Evolutionary conservation across 2,329 filamentous ascomycete genomes (phyloP).

Genomic region (Achaetomium macrosporum): DNA sequence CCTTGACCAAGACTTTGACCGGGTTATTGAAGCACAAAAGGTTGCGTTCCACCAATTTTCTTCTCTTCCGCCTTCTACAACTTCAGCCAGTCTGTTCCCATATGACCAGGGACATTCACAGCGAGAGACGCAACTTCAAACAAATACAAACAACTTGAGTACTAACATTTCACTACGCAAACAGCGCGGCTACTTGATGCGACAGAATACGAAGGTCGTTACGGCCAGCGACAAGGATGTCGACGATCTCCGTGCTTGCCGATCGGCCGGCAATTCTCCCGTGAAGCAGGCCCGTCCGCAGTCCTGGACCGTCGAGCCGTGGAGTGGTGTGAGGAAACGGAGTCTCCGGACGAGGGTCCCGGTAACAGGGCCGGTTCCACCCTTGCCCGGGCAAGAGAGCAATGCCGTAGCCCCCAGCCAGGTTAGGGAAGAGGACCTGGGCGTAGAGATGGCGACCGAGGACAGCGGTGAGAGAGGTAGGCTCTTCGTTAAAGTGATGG

Average conservation of each 20-base stretch:
- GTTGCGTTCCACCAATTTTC: slow-evolving; percentile 52
- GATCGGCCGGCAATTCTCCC: slow-evolving; percentile 63
- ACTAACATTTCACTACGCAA: slow-evolving; percentile 58
- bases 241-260: slow-evolving; percentile 47
- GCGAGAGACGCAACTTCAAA: slow-evolving; percentile 13
- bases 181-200: slow-evolving; percentile 98
- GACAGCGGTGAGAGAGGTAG: slow-evolving; percentile 84
- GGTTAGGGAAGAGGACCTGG: slow-evolving; percentile 62
- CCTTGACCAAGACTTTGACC: slow-evolving; percentile 86
- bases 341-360: slow-evolving; percentile 55
- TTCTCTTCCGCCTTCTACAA: slow-evolving; percentile 18
- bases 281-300: slow-evolving; percentile 74
- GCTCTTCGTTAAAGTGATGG: slow-evolving; percentile 97
- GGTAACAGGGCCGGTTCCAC: slow-evolving; percentile 63
- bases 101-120: slow-evolving; percentile 43
- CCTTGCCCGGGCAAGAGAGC: slow-evolving; percentile 82
- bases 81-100: slow-evolving; percentile 22
- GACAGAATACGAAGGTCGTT: slow-evolving; percentile 95
- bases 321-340: slow-evolving; percentile 76
- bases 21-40: slow-evolving; percentile 96
- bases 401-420: slow-evolving; percentile 62
- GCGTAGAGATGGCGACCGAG: slow-evolving; percentile 53
- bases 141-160: slow-evolving; percentile 28
- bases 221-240: slow-evolving; percentile 76
- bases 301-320: slow-evolving; percentile 95